Evolutionary conservation across 2,329 filamentous ascomycete species (phyloP), one percentile per base, ranked within the genome.

Genomic region (Teratosphaeria gauchensis): DNA sequence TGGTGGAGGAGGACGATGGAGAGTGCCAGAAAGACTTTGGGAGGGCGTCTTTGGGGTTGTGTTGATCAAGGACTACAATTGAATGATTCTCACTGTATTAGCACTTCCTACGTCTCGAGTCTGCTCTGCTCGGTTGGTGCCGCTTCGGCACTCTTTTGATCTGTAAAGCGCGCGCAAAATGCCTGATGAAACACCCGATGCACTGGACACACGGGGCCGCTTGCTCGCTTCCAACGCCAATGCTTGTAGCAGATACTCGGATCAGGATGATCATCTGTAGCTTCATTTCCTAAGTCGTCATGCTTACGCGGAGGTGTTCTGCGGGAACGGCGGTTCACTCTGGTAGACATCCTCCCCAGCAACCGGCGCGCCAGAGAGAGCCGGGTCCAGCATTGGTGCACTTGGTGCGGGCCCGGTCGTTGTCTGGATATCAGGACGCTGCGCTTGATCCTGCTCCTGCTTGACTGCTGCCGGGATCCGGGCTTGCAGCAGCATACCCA

Each of bases 1-100:
- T 62, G 58, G 35, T 67, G 21, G 64, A 67, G 30, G 66, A 67
- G 46, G 64, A 65, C 38, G 66, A 68, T 59, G 62, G 64, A n/a
- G 60, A 65, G 55, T 64, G 63, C 56, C 38, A 61, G 48, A 56
- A 59, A 33, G 59, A 61, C 30, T 21, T 48, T 11, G 42, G 42
- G 42, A 48, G 42, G 9, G 42, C 42, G 42, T 48, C 42, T 21
- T 19, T 21, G 16, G n/a, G 42, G 4, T 21, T 48, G 42, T 48
- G 42, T 48, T n/a, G 19, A 48, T 16, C 12, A 16, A 16, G 35
- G 11, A 12, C 16, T 21, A 7, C 6, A 48, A 19, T 48, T 7
- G 42, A 48, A 21, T 19, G 42, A 11, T n/a, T 48, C 16, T 21
- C 16, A 48, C 16, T 48, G 42, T 19, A 11, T 19, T 8, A 19